Conservation (phyloP, 1,284 basidiomycete genomes). For the Tausonia pullulans region DNA sequence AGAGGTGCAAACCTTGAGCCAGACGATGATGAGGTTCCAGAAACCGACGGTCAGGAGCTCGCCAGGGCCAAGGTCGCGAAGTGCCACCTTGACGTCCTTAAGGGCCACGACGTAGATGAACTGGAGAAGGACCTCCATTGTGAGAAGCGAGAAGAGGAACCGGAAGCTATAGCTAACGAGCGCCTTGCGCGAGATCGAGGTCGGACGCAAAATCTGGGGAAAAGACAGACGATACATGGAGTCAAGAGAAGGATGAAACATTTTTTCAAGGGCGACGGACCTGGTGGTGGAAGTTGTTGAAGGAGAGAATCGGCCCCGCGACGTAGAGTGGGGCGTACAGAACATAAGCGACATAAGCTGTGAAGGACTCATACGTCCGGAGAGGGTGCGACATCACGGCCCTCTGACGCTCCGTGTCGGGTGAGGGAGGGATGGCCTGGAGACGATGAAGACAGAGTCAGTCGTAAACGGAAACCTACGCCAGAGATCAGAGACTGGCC, state of each 20-base stretch:
- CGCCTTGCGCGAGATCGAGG: slow-evolving; percentile 32
- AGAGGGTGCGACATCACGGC: slow-evolving; percentile 35
- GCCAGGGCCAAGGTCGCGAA: slow-evolving; percentile 56
- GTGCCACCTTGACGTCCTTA: slow-evolving; percentile 68
- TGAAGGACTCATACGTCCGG: slow-evolving; percentile 43
- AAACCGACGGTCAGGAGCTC: slow-evolving; percentile 89
- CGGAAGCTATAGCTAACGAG: slow-evolving; percentile 52
- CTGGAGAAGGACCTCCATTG: slow-evolving; percentile 86
- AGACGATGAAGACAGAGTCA: too few species aligned
- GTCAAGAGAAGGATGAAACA: neutral
- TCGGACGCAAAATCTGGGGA: neutral
- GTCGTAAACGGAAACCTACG: too few species aligned
- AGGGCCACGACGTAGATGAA: slow-evolving; percentile 96
- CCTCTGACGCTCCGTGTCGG: too few species aligned
- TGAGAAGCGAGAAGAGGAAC: slow-evolving; percentile 59
- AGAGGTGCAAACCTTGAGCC: slow-evolving; percentile 71
- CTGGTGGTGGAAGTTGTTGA: slow-evolving; percentile 91
- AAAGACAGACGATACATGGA: neutral
- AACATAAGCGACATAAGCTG: slow-evolving; percentile 59
- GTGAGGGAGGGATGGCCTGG: too few species aligned
- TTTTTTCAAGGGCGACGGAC: slow-evolving; percentile 35
- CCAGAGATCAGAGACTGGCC: too few species aligned
- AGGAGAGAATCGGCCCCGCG: slow-evolving; percentile 91
- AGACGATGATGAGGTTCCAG: slow-evolving; percentile 93
- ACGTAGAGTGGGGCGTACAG: slow-evolving; percentile 91